Conservation (phyloP, 257 asterid species). For the Salvia hispanica region DNA sequence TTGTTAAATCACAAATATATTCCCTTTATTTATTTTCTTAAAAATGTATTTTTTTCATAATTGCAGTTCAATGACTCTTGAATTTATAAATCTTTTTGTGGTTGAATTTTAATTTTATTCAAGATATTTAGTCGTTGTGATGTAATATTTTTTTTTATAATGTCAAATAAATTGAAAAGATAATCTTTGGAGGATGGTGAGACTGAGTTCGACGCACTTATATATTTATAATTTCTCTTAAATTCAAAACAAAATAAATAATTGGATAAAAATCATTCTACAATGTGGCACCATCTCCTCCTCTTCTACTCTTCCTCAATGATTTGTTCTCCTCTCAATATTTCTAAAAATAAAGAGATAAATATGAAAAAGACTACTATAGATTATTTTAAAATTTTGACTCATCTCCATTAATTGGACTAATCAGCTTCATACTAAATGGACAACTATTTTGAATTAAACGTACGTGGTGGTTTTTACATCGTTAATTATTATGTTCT, state of each 20-base stretch:
- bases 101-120: neutral
- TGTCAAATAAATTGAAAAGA: no score
- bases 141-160: no score
- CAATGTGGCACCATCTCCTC: slow-evolving; percentile 11
- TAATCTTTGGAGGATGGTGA: no score
- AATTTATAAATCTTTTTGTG: neutral
- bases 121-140: neutral
- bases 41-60: neutral
- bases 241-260: neutral
- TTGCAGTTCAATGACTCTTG: neutral
- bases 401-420: neutral
- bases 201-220: no score
- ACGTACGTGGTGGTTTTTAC: slow-evolving; percentile 10
- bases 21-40: neutral
- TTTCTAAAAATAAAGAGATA: neutral
- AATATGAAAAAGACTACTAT: neutral
- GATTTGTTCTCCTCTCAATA: neutral
- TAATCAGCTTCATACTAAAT: slow-evolving; percentile 11
- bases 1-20: neutral
- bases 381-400: slow-evolving; percentile 7
- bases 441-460: neutral
- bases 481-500: neutral
- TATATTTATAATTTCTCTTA: neutral
- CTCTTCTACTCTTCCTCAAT: neutral
- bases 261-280: neutral